Base-by-base conservation (phyloP, 495 filamentous ascomycete species). In the Sordaria brevicollis region DNA sequence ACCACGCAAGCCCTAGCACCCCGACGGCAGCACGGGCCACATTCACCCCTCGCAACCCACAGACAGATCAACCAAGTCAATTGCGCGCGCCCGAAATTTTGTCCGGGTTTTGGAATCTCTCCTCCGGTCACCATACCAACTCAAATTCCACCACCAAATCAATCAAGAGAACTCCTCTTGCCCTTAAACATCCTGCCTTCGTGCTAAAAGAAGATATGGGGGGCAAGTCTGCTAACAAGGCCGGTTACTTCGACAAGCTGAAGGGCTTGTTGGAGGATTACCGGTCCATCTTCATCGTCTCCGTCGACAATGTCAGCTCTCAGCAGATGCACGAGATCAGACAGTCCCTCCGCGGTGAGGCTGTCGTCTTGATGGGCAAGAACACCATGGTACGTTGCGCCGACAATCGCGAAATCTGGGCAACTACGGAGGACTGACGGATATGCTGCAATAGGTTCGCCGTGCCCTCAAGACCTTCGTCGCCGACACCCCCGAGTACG, bases 281-380 rank as follows among this genome's bases (percentile, higher is more conserved):
- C 90, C 87, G 87, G 81, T 92, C 89, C 75, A 90, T 97, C 86
- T 99, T 99, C 92, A 93, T 99, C 80, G 94, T 97, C 81, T 87
- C 88, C 77, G 91, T 96, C 82, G 92, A 96, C 88, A 96, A 95
- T 94, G 92, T 90, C 84, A 91, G 89, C 81, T 99, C 95, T 69
- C 95, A 99, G 90, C 95, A 99, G 89, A 99, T 99, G 95, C 95
- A 99, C 91, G 95, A 99, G 88, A 98, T 98, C 82, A 91, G 95
- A 83, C 85, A 89, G 76, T 83, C 90, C 77, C 89, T 97, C 81
- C 91, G 94, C 82, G 90, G 91, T 41, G 85, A 96, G 80, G 94
- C 87, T 83, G 90, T 97, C 75, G 93, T 98, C 73, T 88, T 98
- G 83, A 99, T 99, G 95, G 95, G 95, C 79, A 99, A 99, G 89